phyloP scores from a whole-genome alignment of 306 rosid species.

The Chamaecrista fasciculata region DNA sequence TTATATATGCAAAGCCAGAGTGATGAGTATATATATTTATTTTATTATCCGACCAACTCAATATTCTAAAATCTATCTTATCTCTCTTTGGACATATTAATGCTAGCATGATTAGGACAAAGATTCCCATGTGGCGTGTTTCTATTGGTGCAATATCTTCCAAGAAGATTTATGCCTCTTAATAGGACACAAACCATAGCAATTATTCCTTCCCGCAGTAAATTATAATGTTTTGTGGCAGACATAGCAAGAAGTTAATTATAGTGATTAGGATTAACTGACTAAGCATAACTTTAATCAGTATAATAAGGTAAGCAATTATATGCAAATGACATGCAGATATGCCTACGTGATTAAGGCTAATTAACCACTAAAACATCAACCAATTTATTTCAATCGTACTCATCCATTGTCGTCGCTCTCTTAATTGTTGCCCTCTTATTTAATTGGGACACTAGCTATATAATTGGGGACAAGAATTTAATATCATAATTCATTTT shows the following conservation, averaged over 20 bases:
- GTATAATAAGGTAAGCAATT: too few relatives aligned
- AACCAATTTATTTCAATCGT: not conserved
- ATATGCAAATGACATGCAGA: too few relatives aligned
- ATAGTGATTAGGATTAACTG: too few relatives aligned
- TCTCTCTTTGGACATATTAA: constrained; percentile 45
- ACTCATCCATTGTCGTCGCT: too few relatives aligned
- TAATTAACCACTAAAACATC: too few relatives aligned
- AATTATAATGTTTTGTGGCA: not conserved
- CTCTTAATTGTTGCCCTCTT: not conserved
- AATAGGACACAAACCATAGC: constrained; percentile 35
- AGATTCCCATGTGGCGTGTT: constrained; percentile 36
- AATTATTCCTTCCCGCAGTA: constrained; percentile 3
- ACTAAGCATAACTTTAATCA: too few relatives aligned
- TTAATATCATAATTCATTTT: not conserved
- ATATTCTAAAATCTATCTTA: constrained; percentile 43
- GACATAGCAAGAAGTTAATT: too few relatives aligned
- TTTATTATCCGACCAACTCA: constrained; percentile 49
- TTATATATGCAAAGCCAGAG: constrained; percentile 7
- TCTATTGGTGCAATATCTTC: constrained; percentile 56
- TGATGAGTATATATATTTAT: constrained; percentile 15
- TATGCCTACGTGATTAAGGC: too few relatives aligned
- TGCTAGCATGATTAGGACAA: constrained; percentile 37
- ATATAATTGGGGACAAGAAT: constrained; percentile 20
- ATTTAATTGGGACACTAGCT: not conserved
- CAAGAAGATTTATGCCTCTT: constrained; percentile 50